Evolutionary conservation across 768 basidiomycete genomes (phyloP).

Genomic region (Termitomyces sp.): DNA sequence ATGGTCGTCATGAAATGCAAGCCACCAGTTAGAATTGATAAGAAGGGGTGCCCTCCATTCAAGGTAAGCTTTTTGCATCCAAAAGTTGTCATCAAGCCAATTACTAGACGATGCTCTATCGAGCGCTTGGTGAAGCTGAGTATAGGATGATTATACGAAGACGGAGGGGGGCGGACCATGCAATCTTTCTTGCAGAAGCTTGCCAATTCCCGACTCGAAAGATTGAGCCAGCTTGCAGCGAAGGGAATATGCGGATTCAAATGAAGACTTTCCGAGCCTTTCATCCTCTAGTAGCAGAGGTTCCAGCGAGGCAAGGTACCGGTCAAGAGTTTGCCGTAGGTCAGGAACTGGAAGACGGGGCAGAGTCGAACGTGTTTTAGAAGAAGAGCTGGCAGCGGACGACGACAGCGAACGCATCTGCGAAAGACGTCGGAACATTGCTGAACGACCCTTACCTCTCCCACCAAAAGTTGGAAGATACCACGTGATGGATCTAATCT

Average conservation of each 20-base stretch:
- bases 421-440: slow-evolving; percentile 14
- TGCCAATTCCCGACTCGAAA: slow-evolving; percentile 69
- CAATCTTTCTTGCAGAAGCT: slow-evolving; percentile 64
- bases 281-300: slow-evolving; percentile 80
- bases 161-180: slow-evolving; percentile 43
- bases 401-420: slow-evolving; percentile 19
- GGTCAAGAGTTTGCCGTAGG: slow-evolving; percentile 66
- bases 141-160: slow-evolving; percentile 7
- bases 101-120: slow-evolving; percentile 82
- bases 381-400: slow-evolving; percentile 2
- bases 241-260: slow-evolving; percentile 45
- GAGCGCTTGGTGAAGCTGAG: slow-evolving; percentile 48
- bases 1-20: slow-evolving; percentile 74
- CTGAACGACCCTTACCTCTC: not conserved
- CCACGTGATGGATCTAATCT: slow-evolving; percentile 25
- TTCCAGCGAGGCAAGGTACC: slow-evolving; percentile 72
- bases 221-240: slow-evolving; percentile 59
- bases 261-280: slow-evolving; percentile 46
- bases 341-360: slow-evolving; percentile 83
- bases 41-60: slow-evolving; percentile 83
- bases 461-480: not conserved
- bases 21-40: slow-evolving; percentile 96
- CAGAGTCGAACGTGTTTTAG: slow-evolving; percentile 16
- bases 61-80: slow-evolving; percentile 84
- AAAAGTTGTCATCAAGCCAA: slow-evolving; percentile 94